Evolutionary conservation across 129 eudicot species (phyloP), one percentile per base, ranked within the genome.

Genomic region (Saussurea involucrata): DNA sequence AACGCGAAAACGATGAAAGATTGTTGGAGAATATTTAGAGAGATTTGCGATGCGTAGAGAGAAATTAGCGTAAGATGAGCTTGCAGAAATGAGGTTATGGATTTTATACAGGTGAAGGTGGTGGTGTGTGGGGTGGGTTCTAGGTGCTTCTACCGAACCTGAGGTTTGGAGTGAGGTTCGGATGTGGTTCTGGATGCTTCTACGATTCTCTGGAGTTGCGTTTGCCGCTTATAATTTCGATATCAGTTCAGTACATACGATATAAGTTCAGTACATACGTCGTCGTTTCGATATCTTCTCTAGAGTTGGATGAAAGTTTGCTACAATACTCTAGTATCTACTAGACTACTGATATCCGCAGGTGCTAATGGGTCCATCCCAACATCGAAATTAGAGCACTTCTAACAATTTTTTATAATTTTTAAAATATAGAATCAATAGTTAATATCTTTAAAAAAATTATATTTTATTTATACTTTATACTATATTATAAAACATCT

Each of bases 141-240:
- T 78, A 78, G 82, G 63, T 57, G 76, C 63, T 78, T 78, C 82
- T 69, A 13, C 69, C 42, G 29, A 2, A 22, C 17, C 28, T 21
- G 67, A 57, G 70, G 81, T n/a, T 77, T 44, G 74, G 76, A 69
- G 71, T 69, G 64, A 58, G 82, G 82, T 61, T 78, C 82, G 65
- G 82, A 70, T 18, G 21, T 21, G 36, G 36, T 78, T 78, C 82
- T 78, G 66, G 82, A 78, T 63, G 72, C 76, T 78, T 78, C 76
- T 61, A n/a, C n/a, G 0, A 21, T 32, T 27, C 21, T 60, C 77
- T 71, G 53, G 77, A 78, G 42, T 32, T 77, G 24, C 4, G 24
- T 77, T 53, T 66, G 29, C 17, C 18, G 44, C 20, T 63, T 13
- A 40, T 75, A 32, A 5, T 42, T 42, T 37, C 49, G 58, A 53